Percentiles rank a stretch among this genome's conserved stretches.
Conservation (phyloP, 2,329 filamentous ascomycete species). For the Amauroascus verrucosus region DNA sequence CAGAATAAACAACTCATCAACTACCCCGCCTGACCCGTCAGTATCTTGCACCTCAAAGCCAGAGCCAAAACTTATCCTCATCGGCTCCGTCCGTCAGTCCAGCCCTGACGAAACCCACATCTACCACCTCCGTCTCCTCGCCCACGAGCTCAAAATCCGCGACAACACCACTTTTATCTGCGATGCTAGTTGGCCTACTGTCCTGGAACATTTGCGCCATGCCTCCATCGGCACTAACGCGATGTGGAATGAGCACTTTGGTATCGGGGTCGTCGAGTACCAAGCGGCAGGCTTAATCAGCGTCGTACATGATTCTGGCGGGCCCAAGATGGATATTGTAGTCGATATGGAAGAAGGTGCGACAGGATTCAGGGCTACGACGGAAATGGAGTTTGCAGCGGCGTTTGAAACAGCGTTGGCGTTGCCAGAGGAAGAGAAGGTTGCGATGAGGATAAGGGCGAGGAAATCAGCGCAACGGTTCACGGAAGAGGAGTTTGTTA, state of each 20-base stretch:
- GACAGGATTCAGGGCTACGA: conserved; percentile 80
- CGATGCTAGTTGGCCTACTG: conserved; percentile 79
- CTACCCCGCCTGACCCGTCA: background rate
- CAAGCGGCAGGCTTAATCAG: conserved; percentile 87
- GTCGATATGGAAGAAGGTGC: conserved; percentile 64
- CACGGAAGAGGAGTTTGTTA: conserved; percentile 73
- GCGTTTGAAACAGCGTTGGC: conserved; percentile 71
- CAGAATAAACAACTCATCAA: conserved; percentile 28
- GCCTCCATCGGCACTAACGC: conserved; percentile 84
- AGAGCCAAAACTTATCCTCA: conserved; percentile 63
- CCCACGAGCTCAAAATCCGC: conserved; percentile 75
- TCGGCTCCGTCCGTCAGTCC: conserved; percentile 78
- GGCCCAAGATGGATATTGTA: conserved; percentile 89
- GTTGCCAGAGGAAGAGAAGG: conserved; percentile 48
- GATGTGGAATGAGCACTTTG: conserved; percentile 99
- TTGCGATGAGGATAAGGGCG: conserved; percentile 66
- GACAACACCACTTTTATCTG: conserved; percentile 78
- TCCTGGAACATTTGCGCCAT: conserved; percentile 65
- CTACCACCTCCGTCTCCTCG: conserved; percentile 76
- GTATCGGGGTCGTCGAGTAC: conserved; percentile 96
- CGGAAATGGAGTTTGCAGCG: conserved; percentile 64
- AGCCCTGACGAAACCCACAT: conserved; percentile 49
- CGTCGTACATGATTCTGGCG: conserved; percentile 87
- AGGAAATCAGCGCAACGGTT: conserved; percentile 72
- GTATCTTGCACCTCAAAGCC: conserved; percentile 12